A percentile compares a stretch with the other conserved stretches of the same genome.
Conservation (phyloP, 306 rosid genomes). For the Quercus rubra region DNA sequence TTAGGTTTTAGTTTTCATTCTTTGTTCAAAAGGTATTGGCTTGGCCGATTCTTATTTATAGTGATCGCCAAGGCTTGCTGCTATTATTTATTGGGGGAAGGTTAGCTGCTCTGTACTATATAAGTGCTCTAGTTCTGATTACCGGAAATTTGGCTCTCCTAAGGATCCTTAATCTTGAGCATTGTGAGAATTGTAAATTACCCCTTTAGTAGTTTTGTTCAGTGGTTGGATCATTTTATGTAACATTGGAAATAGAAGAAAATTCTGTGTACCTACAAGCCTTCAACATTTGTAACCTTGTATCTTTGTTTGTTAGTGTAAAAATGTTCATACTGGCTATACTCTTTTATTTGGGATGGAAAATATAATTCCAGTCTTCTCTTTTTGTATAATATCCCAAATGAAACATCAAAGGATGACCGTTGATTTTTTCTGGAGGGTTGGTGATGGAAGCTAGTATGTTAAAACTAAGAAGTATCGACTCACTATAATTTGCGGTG, state of each 20-base stretch:
- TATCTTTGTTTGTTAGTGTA: no score
- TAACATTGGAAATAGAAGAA: neutral
- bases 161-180: constrained; percentile 18
- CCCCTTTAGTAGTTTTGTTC: neutral
- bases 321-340: no score
- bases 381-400: no score
- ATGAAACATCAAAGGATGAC: no score
- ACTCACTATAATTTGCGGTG: no score
- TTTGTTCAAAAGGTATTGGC: constrained; percentile 12
- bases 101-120: constrained; percentile 23
- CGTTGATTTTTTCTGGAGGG: no score
- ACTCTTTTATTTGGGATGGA: no score
- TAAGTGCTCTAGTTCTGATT: constrained; percentile 23
- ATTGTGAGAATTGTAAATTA: constrained; percentile 32
- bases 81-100: constrained; percentile 14
- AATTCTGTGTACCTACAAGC: neutral
- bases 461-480: no score
- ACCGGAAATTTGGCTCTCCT: constrained; percentile 13
- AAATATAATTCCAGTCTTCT: no score
- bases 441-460: no score
- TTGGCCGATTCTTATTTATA: constrained; percentile 41
- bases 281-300: no score
- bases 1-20: constrained; percentile 32
- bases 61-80: constrained; percentile 26
- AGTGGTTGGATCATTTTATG: neutral